Percentiles rank a stretch among this genome's conserved stretches.
Conservation (phyloP, 257 asterid genomes). For the Echites panduratus region DNA sequence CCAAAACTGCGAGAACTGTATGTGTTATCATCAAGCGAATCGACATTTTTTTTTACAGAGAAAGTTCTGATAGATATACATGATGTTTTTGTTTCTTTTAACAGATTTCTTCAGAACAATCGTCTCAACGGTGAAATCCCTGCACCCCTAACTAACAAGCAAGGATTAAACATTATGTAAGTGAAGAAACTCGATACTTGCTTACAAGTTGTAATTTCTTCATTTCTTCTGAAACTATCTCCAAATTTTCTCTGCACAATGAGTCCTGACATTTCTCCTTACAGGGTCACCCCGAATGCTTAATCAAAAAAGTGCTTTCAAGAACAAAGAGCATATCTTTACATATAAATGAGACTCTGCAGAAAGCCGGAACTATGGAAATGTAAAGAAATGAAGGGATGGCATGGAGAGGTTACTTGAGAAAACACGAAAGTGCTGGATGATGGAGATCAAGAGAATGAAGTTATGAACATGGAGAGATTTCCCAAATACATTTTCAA, state of each 20-base stretch:
- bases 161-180: conserved; percentile 41
- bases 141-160: conserved; percentile 33
- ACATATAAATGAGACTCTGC: not conserved
- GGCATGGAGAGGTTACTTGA: not conserved
- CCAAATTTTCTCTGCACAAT: not conserved
- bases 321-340: not conserved
- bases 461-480: not conserved
- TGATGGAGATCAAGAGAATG: conserved; percentile 4
- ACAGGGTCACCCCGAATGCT: conserved; percentile 26
- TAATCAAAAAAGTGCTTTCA: not conserved
- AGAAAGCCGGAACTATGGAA: not conserved
- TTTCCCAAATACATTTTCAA: not conserved
- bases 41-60: not conserved
- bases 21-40: not conserved
- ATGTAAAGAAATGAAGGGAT: conserved; percentile 3
- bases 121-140: conserved; percentile 44
- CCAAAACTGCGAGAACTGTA: conserved; percentile 66
- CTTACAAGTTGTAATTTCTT: not conserved
- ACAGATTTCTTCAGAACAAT: conserved; percentile 73
- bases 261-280: conserved; percentile 7
- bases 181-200: not conserved
- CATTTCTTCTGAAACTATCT: not conserved
- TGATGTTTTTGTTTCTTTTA: conserved; percentile 8
- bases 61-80: not conserved
- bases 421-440: not conserved